phyloP scores from a whole-genome alignment of 23 red algal species.

The Agarophyton chilense region DNA sequence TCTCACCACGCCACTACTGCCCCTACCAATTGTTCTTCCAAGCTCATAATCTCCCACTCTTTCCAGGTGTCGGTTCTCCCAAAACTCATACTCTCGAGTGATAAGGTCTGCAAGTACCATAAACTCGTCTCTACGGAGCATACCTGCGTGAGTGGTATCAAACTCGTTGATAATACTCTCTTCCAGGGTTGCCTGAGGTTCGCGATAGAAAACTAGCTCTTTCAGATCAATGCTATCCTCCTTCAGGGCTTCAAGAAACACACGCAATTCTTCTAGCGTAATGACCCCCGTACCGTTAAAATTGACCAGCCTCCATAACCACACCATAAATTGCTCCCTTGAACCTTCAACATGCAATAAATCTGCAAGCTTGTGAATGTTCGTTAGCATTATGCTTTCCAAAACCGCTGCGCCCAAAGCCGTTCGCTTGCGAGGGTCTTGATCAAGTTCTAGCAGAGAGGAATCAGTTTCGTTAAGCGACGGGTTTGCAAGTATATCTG shows the following conservation, averaged over 20 bases:
- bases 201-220: constrained; percentile 83
- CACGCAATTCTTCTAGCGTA: constrained; percentile 76
- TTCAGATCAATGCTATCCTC: constrained; percentile 90
- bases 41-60: constrained; percentile 93
- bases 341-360: constrained; percentile 66
- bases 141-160: constrained; percentile 78
- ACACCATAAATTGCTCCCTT: constrained; percentile 88
- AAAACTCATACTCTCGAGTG: constrained; percentile 94
- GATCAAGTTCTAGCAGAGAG: constrained; percentile 6
- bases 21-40: constrained; percentile 83
- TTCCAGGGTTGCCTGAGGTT: constrained; percentile 65
- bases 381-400: constrained; percentile 69
- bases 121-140: constrained; percentile 86
- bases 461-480: constrained; percentile 1
- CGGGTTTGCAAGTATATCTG: not conserved
- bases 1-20: constrained; percentile 84
- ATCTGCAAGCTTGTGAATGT: constrained; percentile 84
- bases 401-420: constrained; percentile 82
- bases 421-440: constrained; percentile 53
- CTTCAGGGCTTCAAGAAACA: constrained; percentile 75
- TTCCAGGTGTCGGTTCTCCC: constrained; percentile 94
- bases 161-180: constrained; percentile 91
- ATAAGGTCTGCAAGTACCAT: constrained; percentile 97
- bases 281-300: constrained; percentile 63
- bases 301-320: constrained; percentile 85